Evolutionary conservation across 106 monocot genomes (phyloP), one percentile per base, ranked within the genome.

Genomic region (Narthecium ossifragum): DNA sequence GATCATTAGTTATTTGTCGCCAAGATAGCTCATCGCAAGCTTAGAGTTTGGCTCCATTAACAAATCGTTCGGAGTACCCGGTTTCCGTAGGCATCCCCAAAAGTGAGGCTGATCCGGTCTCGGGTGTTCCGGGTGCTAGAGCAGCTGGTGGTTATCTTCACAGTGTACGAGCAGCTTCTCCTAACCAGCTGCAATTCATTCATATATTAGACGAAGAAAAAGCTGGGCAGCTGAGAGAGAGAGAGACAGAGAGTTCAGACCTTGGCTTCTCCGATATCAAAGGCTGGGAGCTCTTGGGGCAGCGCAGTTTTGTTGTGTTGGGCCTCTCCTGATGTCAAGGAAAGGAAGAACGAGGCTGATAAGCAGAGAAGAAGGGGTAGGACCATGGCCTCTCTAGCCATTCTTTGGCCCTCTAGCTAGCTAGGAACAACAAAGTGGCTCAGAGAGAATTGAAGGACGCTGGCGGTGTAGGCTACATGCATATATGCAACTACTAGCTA

Each of bases 111-210:
- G 63, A 93, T 76, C 24, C 26, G 53, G 53, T 93, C 88, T 38
- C 79, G 61, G 22, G 88, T 88, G 59, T 51, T 31, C 41, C 68
- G 40, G 15, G 76, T 67, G 10, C 88, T 88, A 14, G 72, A 73
- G 68, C 92, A 93, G 66, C 88, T 93, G 28, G 92, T 93, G 70
- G 76, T 93, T 23, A 88, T 85, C 54, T 46, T 70, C 43, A 93
- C 88, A 31, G 70, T 88, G 63, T 93, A 93, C 14, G 77, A 68
- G 36, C 86, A 85, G 28, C 54, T 67, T 22, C 67, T 46, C 7
- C 14, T 59, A 18, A 5, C 32, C 27, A 22, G 23, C 48, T 23
- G 25, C n/a, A 20, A 9, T 17, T 26, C 6, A 4, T 18, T 4
- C 18, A 32, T 24, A 25, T 9, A 34, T 18, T 50, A 26, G 15